These are phyloP conservation scores for Hortiboletus flavorubellus DNA, from an alignment of 768 basidiomycete species.

Conservation along the genomic window DNA sequence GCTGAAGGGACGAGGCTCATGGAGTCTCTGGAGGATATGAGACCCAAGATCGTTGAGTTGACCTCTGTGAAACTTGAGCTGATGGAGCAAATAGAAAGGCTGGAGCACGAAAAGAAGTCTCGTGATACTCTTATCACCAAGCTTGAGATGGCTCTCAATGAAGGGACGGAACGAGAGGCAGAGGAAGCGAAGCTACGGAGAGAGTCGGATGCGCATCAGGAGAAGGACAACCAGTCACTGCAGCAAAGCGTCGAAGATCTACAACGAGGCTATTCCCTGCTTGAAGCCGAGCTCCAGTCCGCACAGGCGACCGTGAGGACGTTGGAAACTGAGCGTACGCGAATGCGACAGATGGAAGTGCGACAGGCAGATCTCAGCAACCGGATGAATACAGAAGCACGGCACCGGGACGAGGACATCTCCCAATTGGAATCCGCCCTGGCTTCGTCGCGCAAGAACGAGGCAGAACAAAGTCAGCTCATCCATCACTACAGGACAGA, in stretches of 20 bases:
- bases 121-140: conserved; percentile 57
- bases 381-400: conserved; percentile 43
- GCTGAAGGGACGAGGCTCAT: conserved; percentile 74
- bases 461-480: conserved; percentile 64
- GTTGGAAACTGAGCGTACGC: conserved; percentile 64
- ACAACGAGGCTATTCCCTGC: conserved; percentile 56
- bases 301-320: conserved; percentile 51
- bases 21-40: conserved; percentile 82
- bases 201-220: conserved; percentile 42
- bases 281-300: conserved; percentile 60
- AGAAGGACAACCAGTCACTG: conserved; percentile 50
- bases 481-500: conserved; percentile 64
- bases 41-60: conserved; percentile 79
- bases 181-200: conserved; percentile 43
- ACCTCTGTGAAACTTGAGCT: conserved; percentile 69
- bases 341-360: conserved; percentile 52
- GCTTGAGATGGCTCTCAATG: conserved; percentile 58
- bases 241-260: conserved; percentile 54
- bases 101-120: conserved; percentile 52
- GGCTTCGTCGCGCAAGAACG: conserved; percentile 40
- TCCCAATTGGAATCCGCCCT: conserved; percentile 50
- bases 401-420: conserved; percentile 53
- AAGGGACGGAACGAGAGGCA: conserved; percentile 50
- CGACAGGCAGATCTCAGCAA: conserved; percentile 59
- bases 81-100: conserved; percentile 55